Percentiles rank a stretch among this genome's conserved stretches.
Evolutionary conservation across 106 monocot species (phyloP).

Genomic region (Acorus gramineus): DNA sequence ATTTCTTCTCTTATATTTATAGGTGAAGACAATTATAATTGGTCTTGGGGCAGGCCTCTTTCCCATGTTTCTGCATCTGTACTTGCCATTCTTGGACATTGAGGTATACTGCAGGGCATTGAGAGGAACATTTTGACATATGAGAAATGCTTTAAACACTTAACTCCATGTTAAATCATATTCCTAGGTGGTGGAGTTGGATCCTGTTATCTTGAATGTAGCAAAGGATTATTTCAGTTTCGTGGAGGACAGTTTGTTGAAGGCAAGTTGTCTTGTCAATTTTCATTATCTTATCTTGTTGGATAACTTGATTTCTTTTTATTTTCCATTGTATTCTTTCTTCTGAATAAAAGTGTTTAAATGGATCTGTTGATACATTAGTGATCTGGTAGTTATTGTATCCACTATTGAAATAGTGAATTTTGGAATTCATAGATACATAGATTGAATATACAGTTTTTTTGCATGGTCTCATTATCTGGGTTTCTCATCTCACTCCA

Average conservation of each 20-base stretch:
- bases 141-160: background rate
- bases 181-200: conserved; percentile 81
- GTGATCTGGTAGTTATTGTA: too few relatives aligned
- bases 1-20: conserved; percentile 4
- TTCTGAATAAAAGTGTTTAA: too few relatives aligned
- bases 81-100: conserved; percentile 74
- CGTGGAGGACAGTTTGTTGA: conserved; percentile 44
- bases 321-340: too few relatives aligned
- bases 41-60: conserved; percentile 95
- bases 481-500: too few relatives aligned
- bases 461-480: too few relatives aligned
- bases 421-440: too few relatives aligned
- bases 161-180: too few relatives aligned
- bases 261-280: conserved; percentile 26
- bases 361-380: too few relatives aligned
- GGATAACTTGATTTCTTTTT: too few relatives aligned
- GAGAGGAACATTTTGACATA: conserved; percentile 2
- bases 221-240: conserved; percentile 77
- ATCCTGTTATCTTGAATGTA: conserved; percentile 56
- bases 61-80: conserved; percentile 71
- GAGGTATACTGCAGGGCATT: conserved; percentile 32
- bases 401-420: too few relatives aligned
- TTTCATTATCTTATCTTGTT: too few relatives aligned
- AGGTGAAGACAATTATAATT: conserved; percentile 63
- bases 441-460: too few relatives aligned